Evolutionary conservation across 116 monocot genomes (phyloP).

Genomic region (Posidonia oceanica): DNA sequence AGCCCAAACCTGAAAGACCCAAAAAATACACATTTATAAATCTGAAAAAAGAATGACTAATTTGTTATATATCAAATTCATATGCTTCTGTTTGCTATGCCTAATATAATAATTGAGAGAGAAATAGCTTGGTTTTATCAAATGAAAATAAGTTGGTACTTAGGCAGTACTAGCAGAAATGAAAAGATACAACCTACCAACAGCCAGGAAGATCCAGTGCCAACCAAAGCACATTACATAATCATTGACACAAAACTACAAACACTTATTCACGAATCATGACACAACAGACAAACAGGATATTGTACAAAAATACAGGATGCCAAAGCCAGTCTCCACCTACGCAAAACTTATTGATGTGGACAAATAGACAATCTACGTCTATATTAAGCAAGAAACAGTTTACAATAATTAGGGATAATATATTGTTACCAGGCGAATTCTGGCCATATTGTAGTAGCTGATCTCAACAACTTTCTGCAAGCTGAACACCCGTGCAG

Average conservation of each 20-base stretch:
- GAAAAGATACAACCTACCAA: background rate
- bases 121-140: too few species aligned
- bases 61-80: background rate
- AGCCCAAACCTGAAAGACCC: constrained; percentile 77
- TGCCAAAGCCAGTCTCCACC: too few species aligned
- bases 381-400: background rate
- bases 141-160: too few species aligned
- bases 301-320: too few species aligned
- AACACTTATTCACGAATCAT: too few species aligned
- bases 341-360: too few species aligned
- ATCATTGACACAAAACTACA: background rate
- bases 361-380: too few species aligned
- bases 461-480: constrained; percentile 99
- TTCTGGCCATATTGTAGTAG: constrained; percentile 98
- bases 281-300: too few species aligned
- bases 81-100: background rate
- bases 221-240: too few species aligned
- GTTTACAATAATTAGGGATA: background rate
- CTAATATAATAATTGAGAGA: background rate
- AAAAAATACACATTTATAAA: constrained; percentile 4
- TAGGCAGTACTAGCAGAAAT: background rate
- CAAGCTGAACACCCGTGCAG: constrained; percentile 87
- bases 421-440: constrained; percentile 57
- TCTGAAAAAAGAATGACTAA: background rate
- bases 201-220: too few species aligned